Base-by-base conservation (phyloP, 2,329 filamentous ascomycete species). In the Claviceps citrina region DNA sequence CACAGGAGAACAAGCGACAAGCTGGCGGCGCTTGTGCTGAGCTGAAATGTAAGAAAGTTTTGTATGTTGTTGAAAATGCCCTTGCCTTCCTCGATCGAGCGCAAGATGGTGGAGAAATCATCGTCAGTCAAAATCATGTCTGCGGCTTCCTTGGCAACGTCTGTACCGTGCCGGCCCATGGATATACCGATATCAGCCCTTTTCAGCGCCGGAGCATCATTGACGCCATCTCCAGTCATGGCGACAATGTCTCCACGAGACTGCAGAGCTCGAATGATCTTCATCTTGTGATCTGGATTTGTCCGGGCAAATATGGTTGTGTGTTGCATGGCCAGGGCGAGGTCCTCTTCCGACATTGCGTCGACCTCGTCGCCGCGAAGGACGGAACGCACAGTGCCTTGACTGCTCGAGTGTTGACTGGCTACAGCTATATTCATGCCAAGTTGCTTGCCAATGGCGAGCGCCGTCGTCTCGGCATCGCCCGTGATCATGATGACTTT, bases 51-150 rank as follows among this genome's bases (percentile, higher is more conserved):
- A 47, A 98, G 72, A 63, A 98, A 98, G 61, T 98, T 98, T 57
- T 98, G 91, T 49, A 98, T 96, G 60, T 98, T 98, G 71, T 91
- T 94, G 63, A 98, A 98, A 50, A 98, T 98, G 41, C 87, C 91
- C 61, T 98, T 98, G 61, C 91, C 93, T 64, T 98, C 91, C 59
- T 98, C 91, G 46, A 98, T 98, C 24, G 91, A 91, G 44, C 79
- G 83, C 9, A 98, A 70, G 46, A 98, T 98, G 5, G 84, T 91
- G 0, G 81, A 84, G 57, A 93, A 91, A 59, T 91, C 82, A 57
- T 93, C 84, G 50, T 91, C 83, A 0, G 84, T 91, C 39, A 93
- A 64, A 47, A 93, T 89, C 84, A 93, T 93, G 54, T 91, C 84
- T n/a, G 84, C 79, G 8, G 84, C 84, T 59, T 91, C 91, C 64